A percentile compares a stretch with the other conserved stretches of the same genome.
These are phyloP conservation scores for Russula earlei DNA, from an alignment of 768 basidiomycete species.

Conservation along the genomic window DNA sequence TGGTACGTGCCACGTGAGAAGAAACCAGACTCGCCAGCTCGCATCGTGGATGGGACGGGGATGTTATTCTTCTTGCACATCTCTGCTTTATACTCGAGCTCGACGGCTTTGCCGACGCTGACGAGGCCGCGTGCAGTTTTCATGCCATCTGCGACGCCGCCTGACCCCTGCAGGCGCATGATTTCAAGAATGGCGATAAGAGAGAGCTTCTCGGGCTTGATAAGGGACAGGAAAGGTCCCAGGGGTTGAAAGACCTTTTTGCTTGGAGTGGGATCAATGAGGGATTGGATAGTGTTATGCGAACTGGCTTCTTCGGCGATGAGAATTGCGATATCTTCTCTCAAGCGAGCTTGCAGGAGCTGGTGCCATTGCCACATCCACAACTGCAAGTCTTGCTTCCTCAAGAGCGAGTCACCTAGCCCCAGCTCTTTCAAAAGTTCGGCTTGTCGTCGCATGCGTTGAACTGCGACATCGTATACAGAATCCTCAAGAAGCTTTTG, in stretches of 20 bases:
- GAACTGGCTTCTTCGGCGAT: constrained; percentile 27
- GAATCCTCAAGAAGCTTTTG: constrained; percentile 80
- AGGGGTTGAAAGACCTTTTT: constrained; percentile 26
- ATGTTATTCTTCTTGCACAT: constrained; percentile 62
- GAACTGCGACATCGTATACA: constrained; percentile 73
- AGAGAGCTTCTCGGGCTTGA: constrained; percentile 71
- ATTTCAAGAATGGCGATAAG: constrained; percentile 84
- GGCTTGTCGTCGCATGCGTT: constrained; percentile 56
- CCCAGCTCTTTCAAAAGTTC: constrained; percentile 51
- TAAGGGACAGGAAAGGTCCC: constrained; percentile 63
- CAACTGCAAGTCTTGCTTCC: constrained; percentile 43
- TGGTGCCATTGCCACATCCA: constrained; percentile 89
- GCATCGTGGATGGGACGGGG: constrained; percentile 22
- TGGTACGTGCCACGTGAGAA: constrained; percentile 55
- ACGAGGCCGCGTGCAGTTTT: constrained; percentile 81
- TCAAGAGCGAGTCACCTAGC: constrained; percentile 37
- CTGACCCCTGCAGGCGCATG: constrained; percentile 69
- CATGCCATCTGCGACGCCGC: constrained; percentile 78
- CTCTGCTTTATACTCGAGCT: constrained; percentile 83
- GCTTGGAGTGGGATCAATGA: neutral
- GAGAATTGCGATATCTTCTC: constrained; percentile 42
- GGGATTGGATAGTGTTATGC: too few species aligned
- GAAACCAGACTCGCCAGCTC: constrained; percentile 31
- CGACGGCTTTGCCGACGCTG: constrained; percentile 72
- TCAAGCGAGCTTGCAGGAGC: constrained; percentile 43